A percentile compares a stretch with the other conserved stretches of the same genome.
These are phyloP conservation scores for Fusarium solani-melongenae DNA, from an alignment of 2,329 filamentous ascomycete species.

Conservation along the genomic window DNA sequence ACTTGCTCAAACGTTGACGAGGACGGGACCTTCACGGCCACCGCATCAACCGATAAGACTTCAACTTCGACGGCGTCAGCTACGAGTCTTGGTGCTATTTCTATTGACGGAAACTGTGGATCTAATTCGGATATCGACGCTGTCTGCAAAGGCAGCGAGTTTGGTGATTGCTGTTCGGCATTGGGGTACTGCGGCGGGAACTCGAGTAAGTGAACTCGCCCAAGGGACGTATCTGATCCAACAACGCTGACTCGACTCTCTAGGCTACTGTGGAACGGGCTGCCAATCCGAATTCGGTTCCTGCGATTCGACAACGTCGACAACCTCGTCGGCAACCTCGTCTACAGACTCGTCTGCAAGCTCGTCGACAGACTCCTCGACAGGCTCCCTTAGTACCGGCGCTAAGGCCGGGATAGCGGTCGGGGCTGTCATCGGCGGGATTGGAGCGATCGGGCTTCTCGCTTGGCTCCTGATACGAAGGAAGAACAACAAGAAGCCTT, in stretches of 20 bases:
- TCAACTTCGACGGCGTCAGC: background rate
- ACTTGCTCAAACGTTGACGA: background rate
- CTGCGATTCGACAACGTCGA: background rate
- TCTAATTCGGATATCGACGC: background rate
- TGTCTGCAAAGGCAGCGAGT: background rate
- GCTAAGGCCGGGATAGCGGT: background rate
- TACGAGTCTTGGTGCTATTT: background rate
- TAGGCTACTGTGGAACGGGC: background rate
- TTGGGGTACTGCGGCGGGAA: background rate
- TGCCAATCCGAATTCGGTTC: background rate
- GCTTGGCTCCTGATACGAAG: background rate
- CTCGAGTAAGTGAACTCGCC: background rate
- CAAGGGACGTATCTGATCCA: background rate
- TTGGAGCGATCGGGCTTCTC: background rate
- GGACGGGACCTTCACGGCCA: background rate
- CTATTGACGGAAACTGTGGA: background rate
- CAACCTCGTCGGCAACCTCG: background rate
- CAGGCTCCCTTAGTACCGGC: background rate
- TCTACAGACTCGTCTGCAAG: background rate
- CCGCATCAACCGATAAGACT: background rate
- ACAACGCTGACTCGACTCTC: background rate
- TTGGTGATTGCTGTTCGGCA: background rate
- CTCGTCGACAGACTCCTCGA: background rate
- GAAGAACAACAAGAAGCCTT: background rate
- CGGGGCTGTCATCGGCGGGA: background rate